Conservation (phyloP, 805 yeast genomes). For the Kurtzmaniella fragi region DNA sequence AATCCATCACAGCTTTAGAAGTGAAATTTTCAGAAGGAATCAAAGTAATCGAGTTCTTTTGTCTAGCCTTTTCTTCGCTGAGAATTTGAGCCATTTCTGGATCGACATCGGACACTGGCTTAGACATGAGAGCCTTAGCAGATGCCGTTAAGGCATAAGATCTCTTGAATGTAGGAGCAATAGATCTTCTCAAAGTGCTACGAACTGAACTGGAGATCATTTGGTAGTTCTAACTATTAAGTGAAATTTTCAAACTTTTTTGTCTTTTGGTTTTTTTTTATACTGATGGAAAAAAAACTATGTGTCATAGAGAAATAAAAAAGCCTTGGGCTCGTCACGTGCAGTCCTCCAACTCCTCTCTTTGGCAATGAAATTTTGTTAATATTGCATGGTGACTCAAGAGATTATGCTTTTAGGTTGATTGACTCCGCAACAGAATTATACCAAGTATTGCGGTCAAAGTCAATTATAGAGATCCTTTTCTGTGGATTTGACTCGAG, state of each 20-base stretch:
- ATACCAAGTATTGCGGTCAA: not conserved
- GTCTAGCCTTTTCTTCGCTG: slow-evolving; percentile 81
- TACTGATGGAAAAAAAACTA: too few species aligned
- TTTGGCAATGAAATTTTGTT: too few species aligned
- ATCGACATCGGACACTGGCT: slow-evolving; percentile 59
- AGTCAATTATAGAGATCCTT: slow-evolving; percentile 1
- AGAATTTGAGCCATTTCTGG: slow-evolving; percentile 75
- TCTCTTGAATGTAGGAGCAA: slow-evolving; percentile 13
- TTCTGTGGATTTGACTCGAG: slow-evolving; percentile 1
- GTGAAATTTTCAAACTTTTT: too few species aligned
- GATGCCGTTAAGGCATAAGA: slow-evolving; percentile 61
- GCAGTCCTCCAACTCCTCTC: too few species aligned
- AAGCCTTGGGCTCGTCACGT: too few species aligned
- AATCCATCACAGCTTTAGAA: slow-evolving; percentile 91
- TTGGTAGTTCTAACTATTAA: not conserved
- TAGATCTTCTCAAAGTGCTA: slow-evolving; percentile 14
- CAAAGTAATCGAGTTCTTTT: slow-evolving; percentile 86
- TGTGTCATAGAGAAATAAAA: too few species aligned
- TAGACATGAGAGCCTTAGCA: slow-evolving; percentile 63
- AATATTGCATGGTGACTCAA: too few species aligned
- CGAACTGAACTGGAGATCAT: slow-evolving; percentile 29
- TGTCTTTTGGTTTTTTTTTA: too few species aligned
- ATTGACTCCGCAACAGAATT: not conserved
- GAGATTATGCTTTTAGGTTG: too few species aligned
- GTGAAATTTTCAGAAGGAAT: slow-evolving; percentile 98